Evolutionary conservation across 768 basidiomycete species (phyloP).

Genomic region (Serendipita sp.): DNA sequence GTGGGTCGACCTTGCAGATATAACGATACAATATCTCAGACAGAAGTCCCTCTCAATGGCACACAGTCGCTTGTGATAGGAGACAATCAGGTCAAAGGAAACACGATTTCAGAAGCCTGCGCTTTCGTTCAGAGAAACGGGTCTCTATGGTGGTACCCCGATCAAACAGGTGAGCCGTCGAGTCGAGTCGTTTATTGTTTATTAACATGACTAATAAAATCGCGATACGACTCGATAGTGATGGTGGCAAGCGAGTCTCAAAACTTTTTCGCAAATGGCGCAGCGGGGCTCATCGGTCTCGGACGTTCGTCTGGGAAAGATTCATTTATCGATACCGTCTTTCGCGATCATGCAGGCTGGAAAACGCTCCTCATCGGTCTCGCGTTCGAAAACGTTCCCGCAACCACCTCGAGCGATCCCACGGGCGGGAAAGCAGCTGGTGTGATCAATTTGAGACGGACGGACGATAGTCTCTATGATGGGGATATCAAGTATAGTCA

Average conservation of each 20-base stretch:
- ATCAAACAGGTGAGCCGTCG: background rate
- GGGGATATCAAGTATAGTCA: background rate
- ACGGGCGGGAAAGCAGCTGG: background rate
- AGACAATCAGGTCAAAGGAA: background rate
- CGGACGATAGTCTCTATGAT: background rate
- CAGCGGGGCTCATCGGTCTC: background rate
- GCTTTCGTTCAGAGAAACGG: background rate
- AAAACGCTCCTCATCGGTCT: background rate
- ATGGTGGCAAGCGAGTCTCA: background rate
- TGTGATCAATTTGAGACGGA: background rate
- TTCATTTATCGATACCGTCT: background rate
- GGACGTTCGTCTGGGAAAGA: background rate
- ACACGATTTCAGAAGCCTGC: background rate
- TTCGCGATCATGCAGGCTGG: background rate
- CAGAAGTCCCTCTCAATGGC: background rate
- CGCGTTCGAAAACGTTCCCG: background rate
- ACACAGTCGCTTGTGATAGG: background rate
- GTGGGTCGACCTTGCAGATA: background rate
- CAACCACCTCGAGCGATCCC: background rate
- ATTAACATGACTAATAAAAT: no score
- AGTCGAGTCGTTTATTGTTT: no score
- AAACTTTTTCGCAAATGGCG: background rate
- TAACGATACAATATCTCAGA: background rate
- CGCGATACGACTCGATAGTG: background rate
- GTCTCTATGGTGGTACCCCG: conserved; percentile 1